These are phyloP conservation scores for Kregervanrija pseudodelftensis DNA, from an alignment of 805 yeast genomes.

Conservation along the genomic window DNA sequence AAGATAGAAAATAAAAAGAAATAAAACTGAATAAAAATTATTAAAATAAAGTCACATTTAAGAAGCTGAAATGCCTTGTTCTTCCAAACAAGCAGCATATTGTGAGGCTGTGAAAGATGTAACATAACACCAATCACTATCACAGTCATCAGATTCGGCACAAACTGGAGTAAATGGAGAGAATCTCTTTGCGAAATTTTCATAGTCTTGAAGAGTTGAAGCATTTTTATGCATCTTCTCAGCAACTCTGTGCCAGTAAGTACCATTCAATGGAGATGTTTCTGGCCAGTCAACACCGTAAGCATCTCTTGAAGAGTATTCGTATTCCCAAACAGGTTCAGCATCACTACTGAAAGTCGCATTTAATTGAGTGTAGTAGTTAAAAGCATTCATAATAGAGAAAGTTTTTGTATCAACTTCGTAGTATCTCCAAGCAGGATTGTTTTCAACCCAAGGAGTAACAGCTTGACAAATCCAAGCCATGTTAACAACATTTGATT, in stretches of 20 bases:
- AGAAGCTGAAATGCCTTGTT: too few relatives aligned
- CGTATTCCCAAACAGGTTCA: constrained; percentile 57
- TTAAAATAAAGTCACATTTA: too few relatives aligned
- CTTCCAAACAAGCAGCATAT: constrained; percentile 11
- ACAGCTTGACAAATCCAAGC: constrained; percentile 64
- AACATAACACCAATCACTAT: constrained; percentile 34
- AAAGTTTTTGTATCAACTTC: constrained; percentile 56
- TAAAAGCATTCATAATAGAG: constrained; percentile 51
- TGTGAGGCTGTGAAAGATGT: constrained; percentile 31
- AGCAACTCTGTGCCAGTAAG: constrained; percentile 59
- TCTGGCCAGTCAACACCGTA: constrained; percentile 56
- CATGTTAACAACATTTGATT: constrained; percentile 42
- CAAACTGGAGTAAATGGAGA: constrained; percentile 52
- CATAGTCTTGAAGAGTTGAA: constrained; percentile 41
- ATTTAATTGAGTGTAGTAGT: constrained; percentile 54
- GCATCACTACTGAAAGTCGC: constrained; percentile 48
- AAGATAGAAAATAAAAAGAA: too few relatives aligned
- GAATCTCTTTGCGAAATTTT: constrained; percentile 42
- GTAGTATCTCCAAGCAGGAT: constrained; percentile 71
- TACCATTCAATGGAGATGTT: constrained; percentile 54
- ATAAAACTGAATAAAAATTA: too few relatives aligned
- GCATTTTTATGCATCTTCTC: constrained; percentile 35
- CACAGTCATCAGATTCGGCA: constrained; percentile 39
- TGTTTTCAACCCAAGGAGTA: constrained; percentile 51
- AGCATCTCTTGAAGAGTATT: constrained; percentile 56